phyloP scores from a whole-genome alignment of 495 filamentous ascomycete genomes.

The Penicillium samsonianum region DNA sequence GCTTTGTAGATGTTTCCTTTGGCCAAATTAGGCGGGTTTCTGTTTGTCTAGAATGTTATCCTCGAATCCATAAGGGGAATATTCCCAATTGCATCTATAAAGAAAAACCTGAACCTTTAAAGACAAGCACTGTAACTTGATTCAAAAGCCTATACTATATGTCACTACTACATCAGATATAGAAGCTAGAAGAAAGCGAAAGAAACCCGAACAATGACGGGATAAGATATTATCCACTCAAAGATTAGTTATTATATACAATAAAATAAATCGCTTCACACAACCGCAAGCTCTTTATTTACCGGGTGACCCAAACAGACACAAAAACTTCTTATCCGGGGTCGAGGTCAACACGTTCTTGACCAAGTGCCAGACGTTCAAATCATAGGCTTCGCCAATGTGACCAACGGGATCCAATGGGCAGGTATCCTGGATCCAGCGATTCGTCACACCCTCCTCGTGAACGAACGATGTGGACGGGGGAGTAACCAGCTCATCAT shows the following conservation, averaged over 20 bases:
- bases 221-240: neutral
- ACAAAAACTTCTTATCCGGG: slow-evolving; percentile 37
- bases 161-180: neutral
- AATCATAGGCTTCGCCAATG: slow-evolving; percentile 54
- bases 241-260: slow-evolving; percentile 14
- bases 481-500: slow-evolving; percentile 53
- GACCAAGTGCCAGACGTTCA: slow-evolving; percentile 56
- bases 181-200: neutral
- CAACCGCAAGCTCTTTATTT: slow-evolving; percentile 19
- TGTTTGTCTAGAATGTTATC: too few relatives aligned
- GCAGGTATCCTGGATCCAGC: slow-evolving; percentile 50
- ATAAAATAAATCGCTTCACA: neutral
- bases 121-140: too few relatives aligned
- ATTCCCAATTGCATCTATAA: too few relatives aligned
- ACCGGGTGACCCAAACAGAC: slow-evolving; percentile 41
- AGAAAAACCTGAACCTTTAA: too few relatives aligned
- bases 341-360: slow-evolving; percentile 50
- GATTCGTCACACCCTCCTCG: slow-evolving; percentile 48
- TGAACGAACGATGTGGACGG: slow-evolving; percentile 44
- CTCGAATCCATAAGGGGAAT: too few relatives aligned
- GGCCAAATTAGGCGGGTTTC: too few relatives aligned
- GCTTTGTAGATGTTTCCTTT: too few relatives aligned
- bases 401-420: slow-evolving; percentile 52
- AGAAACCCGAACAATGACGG: neutral
- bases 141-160: too few relatives aligned